Percentiles rank a stretch among this genome's conserved stretches.
Evolutionary conservation across 495 filamentous ascomycete species (phyloP).

Genomic region (Coniosporium apollinis): DNA sequence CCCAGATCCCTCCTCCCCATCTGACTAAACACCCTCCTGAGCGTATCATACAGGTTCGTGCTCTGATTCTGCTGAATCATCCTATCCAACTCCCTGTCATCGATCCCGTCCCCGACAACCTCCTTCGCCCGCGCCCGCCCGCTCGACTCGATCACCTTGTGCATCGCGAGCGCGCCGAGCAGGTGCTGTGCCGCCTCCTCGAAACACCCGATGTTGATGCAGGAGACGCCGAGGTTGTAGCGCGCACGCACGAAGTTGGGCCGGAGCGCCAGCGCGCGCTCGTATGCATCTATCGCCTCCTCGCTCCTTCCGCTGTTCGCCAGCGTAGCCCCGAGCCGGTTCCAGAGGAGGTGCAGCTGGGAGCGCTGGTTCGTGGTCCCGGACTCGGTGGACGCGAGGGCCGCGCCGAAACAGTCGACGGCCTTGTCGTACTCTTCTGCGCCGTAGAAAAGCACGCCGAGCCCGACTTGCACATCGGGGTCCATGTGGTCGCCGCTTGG

Average conservation of each 20-base stretch:
- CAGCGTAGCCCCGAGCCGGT: slow-evolving; percentile 87
- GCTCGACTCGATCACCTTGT: slow-evolving; percentile 79
- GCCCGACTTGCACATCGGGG: slow-evolving; percentile 91
- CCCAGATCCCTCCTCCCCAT: slow-evolving; percentile 81
- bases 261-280: slow-evolving; percentile 70
- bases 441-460: slow-evolving; percentile 96
- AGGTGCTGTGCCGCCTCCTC: slow-evolving; percentile 86
- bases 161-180: slow-evolving; percentile 89
- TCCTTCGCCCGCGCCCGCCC: slow-evolving; percentile 67
- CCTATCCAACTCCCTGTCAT: slow-evolving; percentile 55
- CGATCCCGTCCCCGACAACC: slow-evolving; percentile 46
- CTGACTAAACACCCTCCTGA: slow-evolving; percentile 81
- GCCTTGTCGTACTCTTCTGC: slow-evolving; percentile 96
- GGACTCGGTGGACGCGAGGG: slow-evolving; percentile 63
- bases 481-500: slow-evolving; percentile 85
- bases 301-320: slow-evolving; percentile 86
- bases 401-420: slow-evolving; percentile 92
- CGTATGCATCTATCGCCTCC: slow-evolving; percentile 93
- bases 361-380: slow-evolving; percentile 56
- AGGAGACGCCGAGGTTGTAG: slow-evolving; percentile 91
- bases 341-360: slow-evolving; percentile 90
- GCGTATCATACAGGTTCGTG: slow-evolving; percentile 87
- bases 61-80: slow-evolving; percentile 87
- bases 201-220: slow-evolving; percentile 94
- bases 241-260: slow-evolving; percentile 93